Base-by-base conservation (phyloP, 2,329 filamentous ascomycete species). In the Rhynchosporium agropyri region DNA sequence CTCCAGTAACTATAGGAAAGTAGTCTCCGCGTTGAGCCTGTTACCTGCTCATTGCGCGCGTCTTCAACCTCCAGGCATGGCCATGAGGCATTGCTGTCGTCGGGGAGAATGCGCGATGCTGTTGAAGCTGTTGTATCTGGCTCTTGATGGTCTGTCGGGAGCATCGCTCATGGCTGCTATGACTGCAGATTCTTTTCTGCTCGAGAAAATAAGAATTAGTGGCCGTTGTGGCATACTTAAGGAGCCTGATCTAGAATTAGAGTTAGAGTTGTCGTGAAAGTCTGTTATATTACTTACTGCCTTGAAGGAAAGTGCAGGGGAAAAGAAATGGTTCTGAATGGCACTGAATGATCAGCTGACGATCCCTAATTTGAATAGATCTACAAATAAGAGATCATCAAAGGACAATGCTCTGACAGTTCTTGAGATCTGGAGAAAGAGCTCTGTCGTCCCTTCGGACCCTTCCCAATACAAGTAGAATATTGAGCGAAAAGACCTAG, bases 81-180 rank as follows among this genome's bases (percentile, higher is more conserved):
- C 9, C 9, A 6, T 20, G 50, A 33, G 3, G 12, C 36, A 40
- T 28, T 12, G 33, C 33, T 28, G 36, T 20, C 33, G n/a, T 54
- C 50, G 9, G 20, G 36, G 26, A 1, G 13, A 54, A 54, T 40
- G 1, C 20, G 20, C 20, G 20, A 20, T 3, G 50, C 26, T 36
- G 33, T 54, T 33, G 13, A 28, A 9, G 9, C n/a, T n/a, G 50
- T 36, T 28, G 33, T n/a, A 8, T 42, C 50, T 54, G 50, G 33
- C 31, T 54, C 33, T 40, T 20, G 50, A 28, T n/a, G 33, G n/a
- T n/a, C 12, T 5, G n/a, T 54, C 33, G 50, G 40, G 7, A 54
- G 33, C 50, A 54, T 54, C 31, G 26, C 38, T 54, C 50, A 54
- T 54, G 50, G 50, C 33, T 54, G 50, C 40, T n/a, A 36, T 42